phyloP scores from a whole-genome alignment of 345 rosid species.

The Eucalyptus cladocalyx region DNA sequence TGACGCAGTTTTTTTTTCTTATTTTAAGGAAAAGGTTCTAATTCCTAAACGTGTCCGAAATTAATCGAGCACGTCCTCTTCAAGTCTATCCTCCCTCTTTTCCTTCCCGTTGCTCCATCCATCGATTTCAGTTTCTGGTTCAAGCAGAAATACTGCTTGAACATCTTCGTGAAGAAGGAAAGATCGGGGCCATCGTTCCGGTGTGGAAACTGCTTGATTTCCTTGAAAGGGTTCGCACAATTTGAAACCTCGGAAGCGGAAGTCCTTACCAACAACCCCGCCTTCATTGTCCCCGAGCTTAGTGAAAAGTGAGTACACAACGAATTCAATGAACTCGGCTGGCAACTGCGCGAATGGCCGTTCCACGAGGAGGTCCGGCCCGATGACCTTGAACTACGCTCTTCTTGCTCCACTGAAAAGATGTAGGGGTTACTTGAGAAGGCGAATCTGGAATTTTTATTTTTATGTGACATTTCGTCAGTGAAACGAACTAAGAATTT shows the following conservation, averaged over 20 bases:
- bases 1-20: background rate
- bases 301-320: background rate
- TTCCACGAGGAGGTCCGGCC: background rate
- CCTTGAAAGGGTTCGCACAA: background rate
- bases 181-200: background rate
- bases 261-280: background rate
- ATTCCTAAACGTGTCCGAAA: background rate
- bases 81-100: background rate
- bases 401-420: background rate
- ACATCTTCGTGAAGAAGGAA: background rate
- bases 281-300: background rate
- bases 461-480: background rate
- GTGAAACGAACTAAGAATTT: background rate
- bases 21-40: background rate
- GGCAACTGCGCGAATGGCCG: background rate
- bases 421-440: background rate
- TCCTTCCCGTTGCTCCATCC: background rate
- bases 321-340: background rate
- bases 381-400: background rate
- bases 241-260: background rate
- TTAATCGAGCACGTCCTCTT: background rate
- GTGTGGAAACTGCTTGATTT: background rate
- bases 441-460: background rate
- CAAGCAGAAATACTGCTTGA: background rate
- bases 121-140: background rate